Conservation (phyloP, 805 yeast genomes). For the Wickerhamomyces silvicola region DNA sequence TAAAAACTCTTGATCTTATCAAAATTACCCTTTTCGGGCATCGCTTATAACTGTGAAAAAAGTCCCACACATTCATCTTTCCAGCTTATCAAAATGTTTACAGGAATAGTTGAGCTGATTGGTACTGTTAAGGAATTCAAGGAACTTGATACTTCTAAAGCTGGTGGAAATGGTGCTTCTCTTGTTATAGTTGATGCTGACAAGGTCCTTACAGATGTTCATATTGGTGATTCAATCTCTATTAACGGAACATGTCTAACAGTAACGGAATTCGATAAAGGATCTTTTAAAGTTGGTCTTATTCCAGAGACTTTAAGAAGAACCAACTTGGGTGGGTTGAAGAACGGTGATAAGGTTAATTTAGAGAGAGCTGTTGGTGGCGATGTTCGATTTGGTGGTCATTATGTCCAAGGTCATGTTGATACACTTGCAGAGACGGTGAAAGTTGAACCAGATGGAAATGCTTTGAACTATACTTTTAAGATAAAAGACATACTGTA, state of each 20-base stretch:
- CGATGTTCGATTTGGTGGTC: slow-evolving; percentile 91
- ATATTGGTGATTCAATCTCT: slow-evolving; percentile 90
- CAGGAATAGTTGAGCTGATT: slow-evolving; percentile 85
- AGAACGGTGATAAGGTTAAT: slow-evolving; percentile 59
- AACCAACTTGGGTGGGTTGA: slow-evolving; percentile 64
- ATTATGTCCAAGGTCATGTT: slow-evolving; percentile 95
- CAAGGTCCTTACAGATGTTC: slow-evolving; percentile 67
- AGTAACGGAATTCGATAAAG: slow-evolving; percentile 67
- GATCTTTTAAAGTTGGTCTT: slow-evolving; percentile 78
- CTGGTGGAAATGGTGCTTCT: slow-evolving; percentile 74
- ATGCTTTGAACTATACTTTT: slow-evolving; percentile 73
- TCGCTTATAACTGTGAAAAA: neutral
- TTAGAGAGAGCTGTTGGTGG: slow-evolving; percentile 85
- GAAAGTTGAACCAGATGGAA: slow-evolving; percentile 51
- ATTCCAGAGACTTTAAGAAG: slow-evolving; percentile 88
- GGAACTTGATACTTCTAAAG: slow-evolving; percentile 37
- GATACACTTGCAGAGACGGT: slow-evolving; percentile 78
- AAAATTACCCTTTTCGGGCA: too few species aligned
- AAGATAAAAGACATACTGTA: slow-evolving; percentile 55
- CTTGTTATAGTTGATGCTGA: slow-evolving; percentile 57
- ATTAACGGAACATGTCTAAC: slow-evolving; percentile 89
- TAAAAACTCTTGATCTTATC: neutral
- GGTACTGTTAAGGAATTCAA: slow-evolving; percentile 56
- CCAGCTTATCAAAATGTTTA: slow-evolving; percentile 56
- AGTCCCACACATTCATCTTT: neutral